A percentile compares a stretch with the other conserved stretches of the same genome.
These are phyloP conservation scores for Monosporozyma aquatica DNA, from an alignment of 805 yeast genomes.

Conservation along the genomic window DNA sequence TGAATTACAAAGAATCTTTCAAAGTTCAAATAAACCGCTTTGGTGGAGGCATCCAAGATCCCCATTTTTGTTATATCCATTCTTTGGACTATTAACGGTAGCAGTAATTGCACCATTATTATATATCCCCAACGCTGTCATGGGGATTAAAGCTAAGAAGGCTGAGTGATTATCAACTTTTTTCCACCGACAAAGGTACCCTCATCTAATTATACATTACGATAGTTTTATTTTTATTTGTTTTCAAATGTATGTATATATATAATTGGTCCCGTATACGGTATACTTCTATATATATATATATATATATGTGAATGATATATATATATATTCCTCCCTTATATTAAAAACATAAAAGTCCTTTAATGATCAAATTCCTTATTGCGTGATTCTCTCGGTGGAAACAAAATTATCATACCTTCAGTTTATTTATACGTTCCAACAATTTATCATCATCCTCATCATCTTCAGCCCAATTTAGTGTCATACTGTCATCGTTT, in stretches of 20 bases:
- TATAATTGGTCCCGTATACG: not conserved
- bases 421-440: conserved; percentile 13
- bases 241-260: not conserved
- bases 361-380: too few species aligned
- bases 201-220: too few species aligned
- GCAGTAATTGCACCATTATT: conserved; percentile 57
- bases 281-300: not conserved
- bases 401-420: too few species aligned
- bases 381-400: too few species aligned
- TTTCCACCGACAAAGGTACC: too few species aligned
- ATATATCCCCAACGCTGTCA: conserved; percentile 64
- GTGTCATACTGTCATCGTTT: conserved; percentile 15
- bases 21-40: conserved; percentile 47
- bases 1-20: conserved; percentile 52
- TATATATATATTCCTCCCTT: too few species aligned
- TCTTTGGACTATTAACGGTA: conserved; percentile 62
- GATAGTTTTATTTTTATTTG: not conserved
- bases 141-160: conserved; percentile 50
- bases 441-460: conserved; percentile 20
- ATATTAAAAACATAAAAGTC: too few species aligned
- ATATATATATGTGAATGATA: too few species aligned
- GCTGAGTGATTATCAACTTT: not conserved
- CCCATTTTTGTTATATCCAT: conserved; percentile 66
- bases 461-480: conserved; percentile 26
- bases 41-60: conserved; percentile 61